Evolutionary conservation across 2,329 filamentous ascomycete species (phyloP), one percentile per base, ranked within the genome.

Genomic region (Fusarium paranaense): DNA sequence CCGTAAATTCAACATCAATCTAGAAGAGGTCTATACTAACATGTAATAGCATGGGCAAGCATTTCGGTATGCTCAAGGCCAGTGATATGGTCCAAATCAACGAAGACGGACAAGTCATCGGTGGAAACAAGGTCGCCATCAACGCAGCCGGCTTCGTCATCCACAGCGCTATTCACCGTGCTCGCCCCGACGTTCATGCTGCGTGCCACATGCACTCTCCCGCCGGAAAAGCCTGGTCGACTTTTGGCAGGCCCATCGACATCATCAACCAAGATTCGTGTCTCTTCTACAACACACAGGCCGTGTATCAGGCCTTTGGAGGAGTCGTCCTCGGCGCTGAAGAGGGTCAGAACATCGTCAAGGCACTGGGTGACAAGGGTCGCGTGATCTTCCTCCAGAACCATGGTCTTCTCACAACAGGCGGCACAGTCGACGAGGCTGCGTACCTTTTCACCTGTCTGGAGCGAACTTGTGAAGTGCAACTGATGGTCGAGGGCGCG

Each of bases 401-500:
- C 75, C 91, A 93, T 78, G 91, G 91, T 0, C 80, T 93, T 25
- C 78, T 92, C 60, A 92, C 90, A 0, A 89, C 90, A 0, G 91
- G 91, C 1, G 78, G 78, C 3, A 92, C 90, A 0, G 90, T 93
- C 1, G 91, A 93, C 71, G 91, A 92, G 77, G 91, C 91, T 1
- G 89, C 89, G 0, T 92, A 89, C 76, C 80, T 92, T 11, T 92
- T 91, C 78, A 88, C 87, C 1, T 38, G 64, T 14, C 45, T 80
- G 52, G 80, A 82, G 58, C 71, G 78, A 40, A 77, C 77, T 8
- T 81, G 80, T 56, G 73, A 81, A 57, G 76, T 79, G 3, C 80
- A 82, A 66, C 67, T 82, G 14, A 66, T 80, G 64, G 79, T 78
- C 0, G 80, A 81, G 32, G 73, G 71, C 10, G 68, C 80, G 1